Base-by-base conservation (phyloP, 2,329 filamentous ascomycete genomes). In the Pseudogymnoascus sp. region DNA sequence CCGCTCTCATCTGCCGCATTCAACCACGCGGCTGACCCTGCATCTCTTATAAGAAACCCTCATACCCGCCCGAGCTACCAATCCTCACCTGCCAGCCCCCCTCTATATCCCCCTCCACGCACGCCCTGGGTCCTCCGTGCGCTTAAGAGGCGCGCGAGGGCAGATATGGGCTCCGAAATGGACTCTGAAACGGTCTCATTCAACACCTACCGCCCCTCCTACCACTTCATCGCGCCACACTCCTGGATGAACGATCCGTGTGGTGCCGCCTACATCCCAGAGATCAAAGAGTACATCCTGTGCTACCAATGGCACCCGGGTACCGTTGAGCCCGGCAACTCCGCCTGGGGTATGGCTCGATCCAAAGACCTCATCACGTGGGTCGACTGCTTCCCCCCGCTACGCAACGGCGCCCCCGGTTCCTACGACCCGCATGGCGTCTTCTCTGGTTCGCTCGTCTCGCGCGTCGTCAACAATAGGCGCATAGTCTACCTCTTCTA, bases 371-470 rank as follows among this genome's bases (percentile, higher is more conserved):
- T 41, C 38, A 41, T 41, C 38, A 41, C 38, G 38, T 41, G 38
- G 38, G 38, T 41, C 1, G 38, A 41, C 11, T 41, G 38, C 38
- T 41, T 41, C 38, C 38, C 50, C 22, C 33, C 50, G 18, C 38
- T 41, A 11, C 38, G 38, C 38, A 65, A 63, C 22, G 64, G 61
- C 6, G 4, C 36, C 12, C 25, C 62, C 18, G 22, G 60, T 2
- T 63, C 63, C 1, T 66, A 68, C 57, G 66, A 67, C 47, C 43
- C 62, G 6, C 33, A 64, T 15, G 66, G 66, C 6, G 64, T 68
- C 5, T 67, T 66, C 59, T 65, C 66, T 1, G 66, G 66, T 4
- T 68, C 62, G 6, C 64, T 66, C 9, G 58, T 64, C 9, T 64
- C 64, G 8, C 61, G 47, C 30, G 20, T 64, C 18, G 28, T 66